Percentiles rank a stretch among this genome's conserved stretches.
Evolutionary conservation across 2,329 filamentous ascomycete species (phyloP).

Genomic region (Fonsecaea nubica): DNA sequence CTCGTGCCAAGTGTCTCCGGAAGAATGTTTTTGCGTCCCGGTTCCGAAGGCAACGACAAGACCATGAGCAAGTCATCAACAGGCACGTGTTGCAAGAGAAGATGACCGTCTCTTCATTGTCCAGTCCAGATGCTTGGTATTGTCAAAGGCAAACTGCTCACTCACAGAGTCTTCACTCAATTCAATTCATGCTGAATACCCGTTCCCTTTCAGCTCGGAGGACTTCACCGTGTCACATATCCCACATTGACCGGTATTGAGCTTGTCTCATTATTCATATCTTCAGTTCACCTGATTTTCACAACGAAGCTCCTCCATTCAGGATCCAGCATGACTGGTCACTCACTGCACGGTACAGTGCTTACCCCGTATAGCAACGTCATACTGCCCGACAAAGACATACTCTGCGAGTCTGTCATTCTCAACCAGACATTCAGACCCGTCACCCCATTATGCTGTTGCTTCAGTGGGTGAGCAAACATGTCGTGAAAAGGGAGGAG

Average conservation of each 20-base stretch:
- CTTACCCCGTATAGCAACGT: background rate
- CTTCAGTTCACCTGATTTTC: background rate
- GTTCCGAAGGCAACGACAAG: background rate
- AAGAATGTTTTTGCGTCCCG: slow-evolving; percentile 9
- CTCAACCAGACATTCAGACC: background rate
- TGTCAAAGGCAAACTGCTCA: background rate
- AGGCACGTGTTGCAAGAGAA: background rate
- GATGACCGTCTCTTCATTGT: background rate
- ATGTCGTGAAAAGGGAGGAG: background rate
- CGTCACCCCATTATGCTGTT: background rate
- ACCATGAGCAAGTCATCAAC: background rate
- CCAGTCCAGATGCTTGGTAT: background rate
- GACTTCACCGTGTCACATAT: background rate
- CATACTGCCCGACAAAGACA: background rate
- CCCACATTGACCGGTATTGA: background rate
- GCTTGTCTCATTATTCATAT: background rate
- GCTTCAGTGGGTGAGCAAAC: background rate
- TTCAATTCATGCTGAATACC: background rate
- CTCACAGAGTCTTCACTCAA: background rate
- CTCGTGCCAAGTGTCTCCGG: slow-evolving; percentile 15
- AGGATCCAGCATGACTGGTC: background rate
- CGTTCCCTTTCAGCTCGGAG: background rate
- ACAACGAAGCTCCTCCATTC: background rate
- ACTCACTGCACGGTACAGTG: background rate
- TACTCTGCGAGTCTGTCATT: background rate